A percentile compares a stretch with the other conserved stretches of the same genome.
Conservation (phyloP, 2,329 filamentous ascomycete genomes). For the Trichothecium roseum region DNA sequence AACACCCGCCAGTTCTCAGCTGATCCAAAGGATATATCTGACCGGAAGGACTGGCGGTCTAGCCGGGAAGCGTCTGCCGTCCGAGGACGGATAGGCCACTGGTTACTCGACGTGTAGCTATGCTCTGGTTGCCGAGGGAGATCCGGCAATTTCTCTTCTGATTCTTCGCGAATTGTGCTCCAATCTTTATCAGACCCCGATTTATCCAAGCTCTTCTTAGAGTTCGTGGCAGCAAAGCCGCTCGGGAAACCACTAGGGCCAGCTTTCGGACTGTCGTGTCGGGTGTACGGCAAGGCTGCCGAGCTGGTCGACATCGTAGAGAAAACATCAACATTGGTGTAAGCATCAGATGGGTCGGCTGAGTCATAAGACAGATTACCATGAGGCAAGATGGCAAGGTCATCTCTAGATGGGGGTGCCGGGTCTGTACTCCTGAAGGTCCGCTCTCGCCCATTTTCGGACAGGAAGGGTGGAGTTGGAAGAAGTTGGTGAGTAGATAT, state of each 20-base stretch:
- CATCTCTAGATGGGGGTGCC: slow-evolving; percentile 16
- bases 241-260: not conserved
- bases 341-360: not conserved
- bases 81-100: slow-evolving; percentile 10
- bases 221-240: slow-evolving; percentile 3
- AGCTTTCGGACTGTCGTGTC: not conserved
- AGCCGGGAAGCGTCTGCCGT: slow-evolving; percentile 2
- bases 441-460: slow-evolving; percentile 11
- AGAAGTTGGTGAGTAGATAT: slow-evolving; percentile 20
- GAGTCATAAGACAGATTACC: not conserved
- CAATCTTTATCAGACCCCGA: slow-evolving; percentile 9
- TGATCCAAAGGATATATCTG: slow-evolving; percentile 22
- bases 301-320: slow-evolving; percentile 23
- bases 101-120: slow-evolving; percentile 12
- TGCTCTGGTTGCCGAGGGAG: slow-evolving; percentile 12
- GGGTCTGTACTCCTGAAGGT: slow-evolving; percentile 18
- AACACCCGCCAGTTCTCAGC: slow-evolving; percentile 23
- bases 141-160: slow-evolving; percentile 2
- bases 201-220: slow-evolving; percentile 4
- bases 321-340: slow-evolving; percentile 9
- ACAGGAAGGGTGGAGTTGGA: slow-evolving; percentile 16
- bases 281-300: slow-evolving; percentile 14
- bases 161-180: slow-evolving; percentile 4
- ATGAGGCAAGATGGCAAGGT: slow-evolving; percentile 12
- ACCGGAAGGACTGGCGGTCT: slow-evolving; percentile 6